phyloP scores from a whole-genome alignment of 2,329 filamentous ascomycete species.

The Neurospora sp. region DNA sequence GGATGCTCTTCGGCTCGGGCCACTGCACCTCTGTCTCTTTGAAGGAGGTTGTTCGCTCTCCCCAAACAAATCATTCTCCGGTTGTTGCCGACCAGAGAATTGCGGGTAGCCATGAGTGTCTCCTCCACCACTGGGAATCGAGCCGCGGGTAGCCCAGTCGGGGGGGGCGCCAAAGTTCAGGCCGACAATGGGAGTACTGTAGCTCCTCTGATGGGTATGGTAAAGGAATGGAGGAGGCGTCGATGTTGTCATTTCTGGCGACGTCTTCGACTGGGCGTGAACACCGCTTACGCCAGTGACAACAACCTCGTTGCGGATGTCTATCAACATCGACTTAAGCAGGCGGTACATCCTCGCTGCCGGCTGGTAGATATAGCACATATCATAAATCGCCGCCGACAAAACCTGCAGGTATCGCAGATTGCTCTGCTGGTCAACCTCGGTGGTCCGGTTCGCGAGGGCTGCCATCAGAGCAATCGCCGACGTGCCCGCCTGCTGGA shows the following conservation, averaged over 20 bases:
- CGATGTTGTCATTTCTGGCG: neutral
- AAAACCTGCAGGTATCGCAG: constrained; percentile 43
- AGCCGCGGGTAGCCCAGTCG: constrained; percentile 3
- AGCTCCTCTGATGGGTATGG: constrained; percentile 2
- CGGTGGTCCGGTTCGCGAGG: constrained; percentile 27
- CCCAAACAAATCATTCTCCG: neutral
- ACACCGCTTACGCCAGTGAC: constrained; percentile 8
- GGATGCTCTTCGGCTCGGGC: neutral
- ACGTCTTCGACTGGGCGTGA: neutral
- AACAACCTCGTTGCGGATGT: constrained; percentile 30
- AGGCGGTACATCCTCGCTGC: constrained; percentile 43
- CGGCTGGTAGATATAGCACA: constrained; percentile 42
- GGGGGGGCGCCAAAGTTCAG: constrained; percentile 7
- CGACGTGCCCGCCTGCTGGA: constrained; percentile 45
- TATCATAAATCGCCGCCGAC: constrained; percentile 39
- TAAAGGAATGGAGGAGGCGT: neutral
- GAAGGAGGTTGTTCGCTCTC: neutral
- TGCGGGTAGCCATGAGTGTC: neutral
- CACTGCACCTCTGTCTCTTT: neutral
- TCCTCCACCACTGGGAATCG: neutral
- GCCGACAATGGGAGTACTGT: constrained; percentile 1
- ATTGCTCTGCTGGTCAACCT: constrained; percentile 28
- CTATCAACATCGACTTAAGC: constrained; percentile 40
- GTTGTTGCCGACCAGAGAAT: neutral
- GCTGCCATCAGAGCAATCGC: constrained; percentile 45